These are phyloP conservation scores for Nannochloropsis oceanica DNA, from an alignment of 108 stramenopile species.

Conservation along the genomic window DNA sequence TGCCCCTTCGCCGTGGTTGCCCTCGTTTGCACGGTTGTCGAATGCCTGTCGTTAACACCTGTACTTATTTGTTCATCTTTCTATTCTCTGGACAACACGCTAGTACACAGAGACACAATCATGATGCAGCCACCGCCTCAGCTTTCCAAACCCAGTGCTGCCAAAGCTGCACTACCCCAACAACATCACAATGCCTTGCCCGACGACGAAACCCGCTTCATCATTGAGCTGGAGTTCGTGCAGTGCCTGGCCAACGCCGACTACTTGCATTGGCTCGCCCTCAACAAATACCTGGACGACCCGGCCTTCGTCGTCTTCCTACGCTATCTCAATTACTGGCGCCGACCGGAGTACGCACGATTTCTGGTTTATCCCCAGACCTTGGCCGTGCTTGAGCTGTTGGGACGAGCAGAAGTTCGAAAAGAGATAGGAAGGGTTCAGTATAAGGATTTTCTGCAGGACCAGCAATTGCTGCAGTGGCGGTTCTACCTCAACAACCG, in stretches of 20 bases:
- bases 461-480: slow-evolving; percentile 14
- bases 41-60: too few species aligned
- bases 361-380: slow-evolving; percentile 36
- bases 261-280: slow-evolving; percentile 35
- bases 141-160: too few species aligned
- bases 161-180: background rate
- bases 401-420: slow-evolving; percentile 7
- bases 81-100: too few species aligned
- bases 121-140: too few species aligned
- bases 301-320: slow-evolving; percentile 29
- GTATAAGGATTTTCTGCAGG: slow-evolving; percentile 3
- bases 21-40: too few species aligned
- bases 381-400: slow-evolving; percentile 27
- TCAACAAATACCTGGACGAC: slow-evolving; percentile 29
- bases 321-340: slow-evolving; percentile 34
- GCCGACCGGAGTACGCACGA: slow-evolving; percentile 32
- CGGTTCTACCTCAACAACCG: background rate
- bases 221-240: slow-evolving; percentile 39
- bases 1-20: too few species aligned
- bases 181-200: background rate
- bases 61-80: too few species aligned
- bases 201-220: slow-evolving; percentile 21
- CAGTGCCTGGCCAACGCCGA: slow-evolving; percentile 39
- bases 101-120: too few species aligned
- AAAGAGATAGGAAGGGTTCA: background rate